phyloP scores from a whole-genome alignment of 306 rosid genomes.

The Cercis canadensis region DNA sequence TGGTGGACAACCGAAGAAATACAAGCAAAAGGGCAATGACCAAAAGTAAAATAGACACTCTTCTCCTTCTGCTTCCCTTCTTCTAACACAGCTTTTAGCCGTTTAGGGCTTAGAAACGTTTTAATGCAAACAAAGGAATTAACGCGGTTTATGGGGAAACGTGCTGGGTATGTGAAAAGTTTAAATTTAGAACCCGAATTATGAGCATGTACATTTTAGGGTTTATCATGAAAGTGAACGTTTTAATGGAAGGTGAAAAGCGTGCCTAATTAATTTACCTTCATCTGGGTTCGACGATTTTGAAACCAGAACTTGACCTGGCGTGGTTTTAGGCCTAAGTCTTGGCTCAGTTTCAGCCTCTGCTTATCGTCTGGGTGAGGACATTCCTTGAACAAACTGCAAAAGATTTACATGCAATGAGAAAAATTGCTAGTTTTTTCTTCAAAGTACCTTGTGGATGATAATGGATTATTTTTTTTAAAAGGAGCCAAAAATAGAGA shows the following conservation, averaged over 20 bases:
- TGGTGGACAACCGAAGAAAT: conserved; percentile 38
- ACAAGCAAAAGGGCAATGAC: not conserved
- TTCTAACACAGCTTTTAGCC: conserved; percentile 14
- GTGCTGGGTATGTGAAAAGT: conserved; percentile 39
- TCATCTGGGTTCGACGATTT: conserved; percentile 96
- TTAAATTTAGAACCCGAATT: conserved; percentile 28
- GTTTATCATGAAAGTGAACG: conserved; percentile 40
- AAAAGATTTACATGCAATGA: not conserved
- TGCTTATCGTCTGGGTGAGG: conserved; percentile 99
- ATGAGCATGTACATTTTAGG: conserved; percentile 41
- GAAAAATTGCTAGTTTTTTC: not conserved
- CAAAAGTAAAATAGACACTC: conserved; percentile 28
- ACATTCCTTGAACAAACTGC: conserved; percentile 90
- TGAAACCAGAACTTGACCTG: conserved; percentile 99
- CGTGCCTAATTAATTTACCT: conserved; percentile 50
- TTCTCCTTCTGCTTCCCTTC: not conserved
- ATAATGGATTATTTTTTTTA: not conserved
- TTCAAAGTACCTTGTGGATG: not conserved
- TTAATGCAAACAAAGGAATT: conserved; percentile 26
- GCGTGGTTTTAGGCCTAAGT: conserved; percentile 84
- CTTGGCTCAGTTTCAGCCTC: conserved; percentile 80
- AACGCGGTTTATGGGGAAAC: conserved; percentile 67
- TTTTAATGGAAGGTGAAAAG: conserved; percentile 22
- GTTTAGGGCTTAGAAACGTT: conserved; percentile 45
- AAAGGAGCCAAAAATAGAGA: not conserved